Evolutionary conservation across 176 grass and related monocot genomes (phyloP).

Genomic region (Poa annua): DNA sequence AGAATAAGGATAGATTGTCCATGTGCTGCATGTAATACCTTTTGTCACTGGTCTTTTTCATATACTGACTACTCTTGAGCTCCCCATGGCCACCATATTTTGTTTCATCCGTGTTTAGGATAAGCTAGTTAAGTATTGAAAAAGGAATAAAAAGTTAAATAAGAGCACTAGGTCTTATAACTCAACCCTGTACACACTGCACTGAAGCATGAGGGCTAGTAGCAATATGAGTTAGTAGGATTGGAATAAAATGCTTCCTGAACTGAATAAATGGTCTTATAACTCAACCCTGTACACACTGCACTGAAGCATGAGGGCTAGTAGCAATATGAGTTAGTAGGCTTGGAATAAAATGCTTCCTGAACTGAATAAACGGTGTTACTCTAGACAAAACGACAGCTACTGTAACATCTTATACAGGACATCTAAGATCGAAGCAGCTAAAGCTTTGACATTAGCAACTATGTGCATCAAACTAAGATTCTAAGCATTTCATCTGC

Average conservation of each 20-base stretch:
- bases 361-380: slow-evolving; percentile 20
- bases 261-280: slow-evolving; percentile 24
- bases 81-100: slow-evolving; percentile 78
- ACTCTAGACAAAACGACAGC: neutral
- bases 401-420: neutral
- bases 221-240: slow-evolving; percentile 2
- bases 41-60: slow-evolving; percentile 64
- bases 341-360: slow-evolving; percentile 12
- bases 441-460: neutral
- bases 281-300: neutral
- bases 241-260: slow-evolving; percentile 9
- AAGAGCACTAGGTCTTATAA: neutral
- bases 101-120: slow-evolving; percentile 85
- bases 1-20: slow-evolving; percentile 20
- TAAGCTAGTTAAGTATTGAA: slow-evolving; percentile 49
- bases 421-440: slow-evolving; percentile 3
- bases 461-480: neutral
- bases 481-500: slow-evolving; percentile 18
- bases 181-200: neutral
- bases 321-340: neutral
- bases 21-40: slow-evolving; percentile 54
- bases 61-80: slow-evolving; percentile 63
- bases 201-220: neutral
- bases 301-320: neutral
- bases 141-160: slow-evolving; percentile 7